phyloP scores from a whole-genome alignment of 352 stramenopile species.

The Phytophthora megakarya region DNA sequence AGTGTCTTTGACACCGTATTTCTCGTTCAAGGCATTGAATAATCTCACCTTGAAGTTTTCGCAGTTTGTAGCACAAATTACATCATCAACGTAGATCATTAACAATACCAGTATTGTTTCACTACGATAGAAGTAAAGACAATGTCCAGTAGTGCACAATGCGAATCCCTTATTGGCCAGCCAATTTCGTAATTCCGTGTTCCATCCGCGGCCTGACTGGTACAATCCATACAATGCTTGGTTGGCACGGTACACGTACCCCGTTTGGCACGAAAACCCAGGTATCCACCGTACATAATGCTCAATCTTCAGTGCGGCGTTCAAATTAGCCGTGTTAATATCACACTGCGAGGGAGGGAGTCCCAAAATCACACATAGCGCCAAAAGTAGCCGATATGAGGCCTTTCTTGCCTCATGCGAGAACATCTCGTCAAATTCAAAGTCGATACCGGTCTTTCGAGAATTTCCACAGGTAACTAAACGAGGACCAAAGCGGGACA shows the following conservation, averaged over 20 bases:
- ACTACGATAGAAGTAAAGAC: slow-evolving; percentile 9
- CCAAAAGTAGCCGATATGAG: background rate
- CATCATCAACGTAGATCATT: background rate
- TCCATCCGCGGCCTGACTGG: slow-evolving; percentile 11
- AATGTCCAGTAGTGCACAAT: slow-evolving; percentile 1
- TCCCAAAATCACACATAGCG: background rate
- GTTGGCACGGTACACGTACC: background rate
- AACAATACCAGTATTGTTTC: slow-evolving; percentile 1
- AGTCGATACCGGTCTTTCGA: background rate
- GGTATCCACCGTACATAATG: background rate
- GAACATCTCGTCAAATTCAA: background rate
- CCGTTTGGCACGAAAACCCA: background rate
- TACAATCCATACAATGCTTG: slow-evolving; percentile 12
- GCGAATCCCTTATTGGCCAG: background rate
- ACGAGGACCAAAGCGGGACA: background rate
- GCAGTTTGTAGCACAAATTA: background rate
- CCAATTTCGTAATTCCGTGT: slow-evolving; percentile 2
- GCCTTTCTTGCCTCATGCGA: background rate
- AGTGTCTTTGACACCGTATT: background rate
- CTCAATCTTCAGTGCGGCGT: background rate
- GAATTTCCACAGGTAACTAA: background rate
- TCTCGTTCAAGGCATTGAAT: background rate
- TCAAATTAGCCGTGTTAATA: background rate
- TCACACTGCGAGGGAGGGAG: background rate
- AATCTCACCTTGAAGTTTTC: slow-evolving; percentile 3